These are phyloP conservation scores for Nicotiana sylvestris DNA, from an alignment of 257 asterid species.

Conservation along the genomic window DNA sequence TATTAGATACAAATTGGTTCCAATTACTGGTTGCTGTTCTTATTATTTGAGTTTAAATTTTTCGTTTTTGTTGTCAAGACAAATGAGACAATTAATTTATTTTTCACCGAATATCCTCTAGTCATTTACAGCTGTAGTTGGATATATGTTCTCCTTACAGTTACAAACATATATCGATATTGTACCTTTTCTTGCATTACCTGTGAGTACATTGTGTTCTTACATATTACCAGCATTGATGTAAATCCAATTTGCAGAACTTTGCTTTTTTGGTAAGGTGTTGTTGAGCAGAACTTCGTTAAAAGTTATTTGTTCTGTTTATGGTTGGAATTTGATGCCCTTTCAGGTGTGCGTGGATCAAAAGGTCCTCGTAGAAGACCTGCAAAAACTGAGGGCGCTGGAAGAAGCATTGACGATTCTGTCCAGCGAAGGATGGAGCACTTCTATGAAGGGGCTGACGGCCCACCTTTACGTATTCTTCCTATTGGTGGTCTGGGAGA, in stretches of 20 bases:
- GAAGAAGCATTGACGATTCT: conserved; percentile 93
- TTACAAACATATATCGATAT: not conserved
- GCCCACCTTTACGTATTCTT: conserved; percentile 88
- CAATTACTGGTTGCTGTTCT: not conserved
- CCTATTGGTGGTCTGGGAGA: conserved; percentile 99
- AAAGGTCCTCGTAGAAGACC: conserved; percentile 51
- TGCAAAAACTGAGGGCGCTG: conserved; percentile 68
- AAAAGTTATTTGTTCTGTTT: not conserved
- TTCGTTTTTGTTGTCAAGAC: not conserved
- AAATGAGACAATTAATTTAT: not conserved
- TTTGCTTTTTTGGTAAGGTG: not conserved
- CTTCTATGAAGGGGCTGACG: conserved; percentile 92
- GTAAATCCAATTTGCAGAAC: not conserved
- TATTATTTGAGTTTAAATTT: not conserved
- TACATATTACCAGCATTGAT: not conserved
- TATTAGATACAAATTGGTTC: not conserved
- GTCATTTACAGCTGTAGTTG: not conserved
- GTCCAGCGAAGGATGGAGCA: conserved; percentile 96
- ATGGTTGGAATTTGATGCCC: not conserved
- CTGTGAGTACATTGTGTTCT: not conserved
- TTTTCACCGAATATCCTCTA: not conserved
- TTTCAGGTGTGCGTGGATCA: conserved; percentile 48
- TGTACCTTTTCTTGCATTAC: not conserved
- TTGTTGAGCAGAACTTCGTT: not conserved
- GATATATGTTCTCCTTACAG: not conserved